A percentile compares a stretch with the other conserved stretches of the same genome.
phyloP scores from a whole-genome alignment of 208 protist genomes.

The Leishmania major region DNA sequence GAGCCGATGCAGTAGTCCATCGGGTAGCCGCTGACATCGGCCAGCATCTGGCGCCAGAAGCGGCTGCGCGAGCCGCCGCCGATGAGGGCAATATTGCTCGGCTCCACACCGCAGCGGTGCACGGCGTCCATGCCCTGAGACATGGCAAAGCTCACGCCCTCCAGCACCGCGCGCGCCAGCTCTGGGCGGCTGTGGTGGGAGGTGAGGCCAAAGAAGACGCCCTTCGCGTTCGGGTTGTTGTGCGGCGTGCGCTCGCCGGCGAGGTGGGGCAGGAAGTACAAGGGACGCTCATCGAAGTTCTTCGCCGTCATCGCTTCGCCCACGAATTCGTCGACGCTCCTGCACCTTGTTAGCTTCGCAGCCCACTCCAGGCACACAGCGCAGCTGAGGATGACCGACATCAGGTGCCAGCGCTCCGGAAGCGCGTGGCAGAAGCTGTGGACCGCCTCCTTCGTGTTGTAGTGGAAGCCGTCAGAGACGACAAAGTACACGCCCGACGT shows the following conservation, averaged over 20 bases:
- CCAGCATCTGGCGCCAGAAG: constrained; percentile 84
- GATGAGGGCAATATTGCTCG: constrained; percentile 64
- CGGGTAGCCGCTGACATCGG: constrained; percentile 58
- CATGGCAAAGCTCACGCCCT: constrained; percentile 79
- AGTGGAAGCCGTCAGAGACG: constrained; percentile 74
- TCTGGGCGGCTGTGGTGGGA: constrained; percentile 59
- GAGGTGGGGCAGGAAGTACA: constrained; percentile 80
- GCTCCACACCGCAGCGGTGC: constrained; percentile 66
- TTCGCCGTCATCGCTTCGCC: constrained; percentile 49
- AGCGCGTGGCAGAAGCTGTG: constrained; percentile 85
- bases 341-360: constrained; percentile 65
- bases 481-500: constrained; percentile 89
- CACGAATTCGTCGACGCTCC: constrained; percentile 59
- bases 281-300: constrained; percentile 53
- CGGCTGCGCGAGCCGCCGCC: constrained; percentile 65
- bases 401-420: constrained; percentile 73
- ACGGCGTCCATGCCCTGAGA: constrained; percentile 78
- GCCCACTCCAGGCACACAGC: constrained; percentile 80
- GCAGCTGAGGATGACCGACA: constrained; percentile 85
- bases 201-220: constrained; percentile 80
- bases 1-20: constrained; percentile 74
- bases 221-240: constrained; percentile 79
- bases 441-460: constrained; percentile 77
- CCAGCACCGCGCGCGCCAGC: constrained; percentile 63
- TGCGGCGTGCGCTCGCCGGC: constrained; percentile 74